Conservation (phyloP, 768 basidiomycete genomes). For the Leccinum subtestaceum region DNA sequence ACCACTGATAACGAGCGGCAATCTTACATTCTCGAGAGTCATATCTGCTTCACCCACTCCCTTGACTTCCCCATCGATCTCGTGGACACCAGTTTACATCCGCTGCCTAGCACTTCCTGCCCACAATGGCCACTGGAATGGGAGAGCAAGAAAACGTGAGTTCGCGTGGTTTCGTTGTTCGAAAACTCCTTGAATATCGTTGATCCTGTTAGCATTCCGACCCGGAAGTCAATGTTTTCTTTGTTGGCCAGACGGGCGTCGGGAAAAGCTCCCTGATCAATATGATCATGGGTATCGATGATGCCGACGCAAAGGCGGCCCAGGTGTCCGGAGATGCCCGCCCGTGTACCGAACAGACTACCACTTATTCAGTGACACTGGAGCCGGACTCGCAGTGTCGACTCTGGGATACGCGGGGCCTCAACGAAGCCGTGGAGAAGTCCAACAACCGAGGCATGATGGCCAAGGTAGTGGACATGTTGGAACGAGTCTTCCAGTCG, state of each 20-base stretch:
- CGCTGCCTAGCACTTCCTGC: neutral
- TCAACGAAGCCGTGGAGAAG: constrained; percentile 19
- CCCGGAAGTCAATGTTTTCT: constrained; percentile 15
- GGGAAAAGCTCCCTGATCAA: constrained; percentile 28
- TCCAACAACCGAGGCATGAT: constrained; percentile 3
- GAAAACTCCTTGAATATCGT: constrained; percentile 4
- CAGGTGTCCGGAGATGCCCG: constrained; percentile 16
- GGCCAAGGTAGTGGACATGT: constrained; percentile 6
- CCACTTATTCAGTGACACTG: constrained; percentile 4
- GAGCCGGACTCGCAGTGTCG: constrained; percentile 6
- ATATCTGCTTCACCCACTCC: neutral
- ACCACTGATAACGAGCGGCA: neutral
- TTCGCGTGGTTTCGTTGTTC: neutral
- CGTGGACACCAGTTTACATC: neutral
- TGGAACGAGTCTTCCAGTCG: constrained; percentile 10
- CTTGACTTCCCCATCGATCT: neutral
- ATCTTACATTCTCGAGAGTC: neutral
- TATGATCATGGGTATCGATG: constrained; percentile 19
- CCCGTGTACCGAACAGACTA: constrained; percentile 18
- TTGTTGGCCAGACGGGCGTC: constrained; percentile 26
- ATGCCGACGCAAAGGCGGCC: constrained; percentile 6
- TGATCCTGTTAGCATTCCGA: constrained; percentile 4
- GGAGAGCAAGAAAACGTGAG: constrained; percentile 14
- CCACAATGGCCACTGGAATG: constrained; percentile 10
- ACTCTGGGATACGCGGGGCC: constrained; percentile 29